Base-by-base conservation (phyloP, 345 rosid genomes). In the Eucalyptus regnans region DNA sequence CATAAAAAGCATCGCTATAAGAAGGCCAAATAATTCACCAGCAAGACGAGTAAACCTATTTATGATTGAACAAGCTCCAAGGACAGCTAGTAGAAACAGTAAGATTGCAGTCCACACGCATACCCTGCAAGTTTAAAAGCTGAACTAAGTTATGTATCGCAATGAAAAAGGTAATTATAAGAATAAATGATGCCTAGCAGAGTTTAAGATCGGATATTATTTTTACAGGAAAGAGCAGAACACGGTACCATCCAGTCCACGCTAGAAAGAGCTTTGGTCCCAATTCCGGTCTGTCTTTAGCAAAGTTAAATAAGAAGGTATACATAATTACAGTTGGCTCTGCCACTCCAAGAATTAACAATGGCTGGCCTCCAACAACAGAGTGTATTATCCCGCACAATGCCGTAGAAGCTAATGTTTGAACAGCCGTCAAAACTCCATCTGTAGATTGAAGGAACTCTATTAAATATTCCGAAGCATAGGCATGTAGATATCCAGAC, bases 291-390 rank as follows among this genome's bases (percentile, higher is more conserved):
- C 97, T 93, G 87, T 89, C 95, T 90, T 97, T 97, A 5, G 96
- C 98, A 86, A 97, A 97, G 85, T 95, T 94, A 94, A 96, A 97
- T 99, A 97, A 93, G 93, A 96, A 97, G 31, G 98, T 96, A 92
- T 97, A 97, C 99, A 97, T 97, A 60, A 97, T 94, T 23, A 97
- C 99, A 66, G 99, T 97, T 86, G 99, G 99, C 92, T 97, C 99
- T 58, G 99, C 99, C 83, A 97, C 99, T 87, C 99, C 99, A 56
- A 96, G 99, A 86, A 97, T 96, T 93, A 97, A 91, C 89, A 97
- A 91, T 58, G 98, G 99, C 92, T 97, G 99, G 54, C 99, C 99
- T 87, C 99, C 99, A 31, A 95, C 66, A 56, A 96, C 91, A 27
- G 99, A 96, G 90, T 97, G 99, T 89, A 95, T 95, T 87, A 96